Base-by-base conservation (phyloP, 2,329 filamentous ascomycete genomes). In the Polychaeton citri region DNA sequence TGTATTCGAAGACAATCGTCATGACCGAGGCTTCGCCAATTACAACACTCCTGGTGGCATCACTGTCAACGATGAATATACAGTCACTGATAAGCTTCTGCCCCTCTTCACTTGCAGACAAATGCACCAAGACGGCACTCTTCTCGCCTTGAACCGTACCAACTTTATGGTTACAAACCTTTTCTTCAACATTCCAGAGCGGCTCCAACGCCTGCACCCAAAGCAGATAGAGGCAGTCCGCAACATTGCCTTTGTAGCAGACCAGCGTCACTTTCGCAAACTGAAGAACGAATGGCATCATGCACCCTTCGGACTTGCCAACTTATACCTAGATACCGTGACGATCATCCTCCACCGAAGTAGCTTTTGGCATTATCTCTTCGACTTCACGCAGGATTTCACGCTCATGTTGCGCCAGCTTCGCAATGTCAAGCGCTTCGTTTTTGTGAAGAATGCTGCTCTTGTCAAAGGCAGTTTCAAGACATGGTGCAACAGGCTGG, bases 31-130 rank as follows among this genome's bases (percentile, higher is more conserved):
- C 6, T 38, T 48, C 20, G 12, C 13, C 10, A 36, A 42, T 34
- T 17, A 41, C 41, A 31, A 49, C 36, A 9, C 13, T 8, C 6
- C 28, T n/a, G 44, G 41, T 4, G 42, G 46, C 18, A 47, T 55
- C 30, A 34, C 36, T 5, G 34, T 52, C 3, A 38, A 57, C 42
- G 47, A 52, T 15, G 38, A 47, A 12, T 55, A 60, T 42, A 42
- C 16, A 17, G 42, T 54, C 10, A 46, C 50, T 6, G 6, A 33
- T 2, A 39, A 48, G 7, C 49, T 64, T 3, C 33, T 40, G 7
- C 45, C 58, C 2, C 55, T 63, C 6, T 46, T 62, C 9, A 52
- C 51, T 3, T 63, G 62, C 41, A 54, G 50, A 18, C 57, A 59
- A 37, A 49, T 63, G 34, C 48, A 54, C 21, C 34, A 46, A 15